A percentile compares a stretch with the other conserved stretches of the same genome.
These are phyloP conservation scores for Botrytis tulipae DNA, from an alignment of 2,329 filamentous ascomycete species.

Conservation along the genomic window DNA sequence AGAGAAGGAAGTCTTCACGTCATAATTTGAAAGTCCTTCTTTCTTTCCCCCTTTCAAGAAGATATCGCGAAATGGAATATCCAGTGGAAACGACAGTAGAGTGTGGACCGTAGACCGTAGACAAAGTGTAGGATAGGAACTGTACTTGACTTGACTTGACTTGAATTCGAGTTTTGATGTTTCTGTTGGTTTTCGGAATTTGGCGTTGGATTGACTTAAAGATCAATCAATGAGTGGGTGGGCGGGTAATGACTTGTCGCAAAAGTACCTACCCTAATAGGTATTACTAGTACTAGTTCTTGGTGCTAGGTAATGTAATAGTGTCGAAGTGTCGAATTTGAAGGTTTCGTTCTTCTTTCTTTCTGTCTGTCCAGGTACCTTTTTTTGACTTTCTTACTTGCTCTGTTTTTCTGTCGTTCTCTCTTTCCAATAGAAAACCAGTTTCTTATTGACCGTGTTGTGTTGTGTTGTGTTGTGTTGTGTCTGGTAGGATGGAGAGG, in stretches of 20 bases:
- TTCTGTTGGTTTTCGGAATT: background rate
- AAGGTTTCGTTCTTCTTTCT: background rate
- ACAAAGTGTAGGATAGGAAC: too few relatives aligned
- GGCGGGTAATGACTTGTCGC: constrained; percentile 6
- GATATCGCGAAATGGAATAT: background rate
- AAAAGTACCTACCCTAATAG: background rate
- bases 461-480: background rate
- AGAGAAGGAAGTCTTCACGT: constrained; percentile 14
- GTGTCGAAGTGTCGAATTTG: background rate
- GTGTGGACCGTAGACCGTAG: background rate
- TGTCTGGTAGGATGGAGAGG: background rate
- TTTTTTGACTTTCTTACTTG: too few relatives aligned
- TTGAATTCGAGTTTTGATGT: background rate
- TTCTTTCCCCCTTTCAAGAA: background rate
- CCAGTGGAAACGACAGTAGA: background rate
- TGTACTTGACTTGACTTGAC: background rate
- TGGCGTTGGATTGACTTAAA: background rate
- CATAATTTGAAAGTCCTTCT: constrained; percentile 5
- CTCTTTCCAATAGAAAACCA: background rate
- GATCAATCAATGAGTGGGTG: background rate
- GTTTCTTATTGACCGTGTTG: background rate
- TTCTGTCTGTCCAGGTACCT: too few relatives aligned
- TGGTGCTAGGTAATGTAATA: background rate
- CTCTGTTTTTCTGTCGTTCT: background rate
- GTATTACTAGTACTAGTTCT: background rate